phyloP scores from a whole-genome alignment of 2,329 filamentous ascomycete genomes.

The Botrytis porri region DNA sequence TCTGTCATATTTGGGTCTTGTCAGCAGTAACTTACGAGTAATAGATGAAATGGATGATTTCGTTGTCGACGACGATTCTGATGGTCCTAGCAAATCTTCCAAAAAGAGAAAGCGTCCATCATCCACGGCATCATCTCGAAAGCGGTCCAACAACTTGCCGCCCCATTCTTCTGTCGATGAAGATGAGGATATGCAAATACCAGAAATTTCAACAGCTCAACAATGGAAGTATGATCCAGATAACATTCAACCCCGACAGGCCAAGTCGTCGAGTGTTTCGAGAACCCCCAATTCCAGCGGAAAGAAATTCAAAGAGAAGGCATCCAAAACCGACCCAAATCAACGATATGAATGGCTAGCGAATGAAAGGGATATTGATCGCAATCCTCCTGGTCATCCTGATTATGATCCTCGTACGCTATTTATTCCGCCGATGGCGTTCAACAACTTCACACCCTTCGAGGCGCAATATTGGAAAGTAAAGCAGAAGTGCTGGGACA shows the following conservation, averaged over 20 bases:
- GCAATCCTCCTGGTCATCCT: constrained; percentile 71
- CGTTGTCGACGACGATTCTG: constrained; percentile 77
- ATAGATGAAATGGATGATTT: constrained; percentile 79
- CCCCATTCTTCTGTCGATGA: constrained; percentile 45
- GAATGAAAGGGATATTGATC: constrained; percentile 79
- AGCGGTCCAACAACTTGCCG: constrained; percentile 57
- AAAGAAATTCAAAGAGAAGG: constrained; percentile 56
- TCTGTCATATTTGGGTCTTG: neutral
- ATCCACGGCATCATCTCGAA: constrained; percentile 54
- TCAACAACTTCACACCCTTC: constrained; percentile 83
- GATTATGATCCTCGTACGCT: constrained; percentile 90
- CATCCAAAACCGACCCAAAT: constrained; percentile 77
- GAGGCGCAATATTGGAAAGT: constrained; percentile 99
- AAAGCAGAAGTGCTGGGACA: constrained; percentile 96
- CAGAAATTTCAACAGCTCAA: constrained; percentile 68
- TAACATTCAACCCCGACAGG: constrained; percentile 50
- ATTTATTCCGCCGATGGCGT: constrained; percentile 81
- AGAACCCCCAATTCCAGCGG: constrained; percentile 38
- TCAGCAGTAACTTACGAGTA: constrained; percentile 13
- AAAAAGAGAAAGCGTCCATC: constrained; percentile 67
- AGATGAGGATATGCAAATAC: constrained; percentile 50
- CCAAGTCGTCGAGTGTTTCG: constrained; percentile 42
- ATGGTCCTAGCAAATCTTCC: constrained; percentile 54
- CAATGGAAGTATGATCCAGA: constrained; percentile 77
- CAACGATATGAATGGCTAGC: constrained; percentile 89